Evolutionary conservation across 2,329 filamentous ascomycete species (phyloP).

Genomic region (Magnaporthiopsis incrustans): DNA sequence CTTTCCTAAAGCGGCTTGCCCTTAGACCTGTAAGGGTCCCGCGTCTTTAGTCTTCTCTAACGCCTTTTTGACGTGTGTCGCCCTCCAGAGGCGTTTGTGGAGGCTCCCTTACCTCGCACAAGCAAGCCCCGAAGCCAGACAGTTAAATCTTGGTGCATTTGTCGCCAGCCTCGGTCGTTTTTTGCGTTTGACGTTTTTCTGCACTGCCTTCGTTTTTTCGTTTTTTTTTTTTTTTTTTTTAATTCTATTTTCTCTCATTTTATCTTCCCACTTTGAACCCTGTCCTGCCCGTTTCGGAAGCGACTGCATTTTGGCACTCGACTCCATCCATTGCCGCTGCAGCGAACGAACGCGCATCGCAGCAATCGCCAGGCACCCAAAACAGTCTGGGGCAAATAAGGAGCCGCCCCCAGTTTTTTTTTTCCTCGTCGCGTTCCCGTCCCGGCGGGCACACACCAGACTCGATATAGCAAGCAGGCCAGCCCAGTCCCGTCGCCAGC

Average conservation of each 20-base stretch:
- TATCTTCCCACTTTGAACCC: not conserved
- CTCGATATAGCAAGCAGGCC: slow-evolving; percentile 23
- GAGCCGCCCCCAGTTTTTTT: not conserved
- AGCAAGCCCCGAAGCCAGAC: not conserved
- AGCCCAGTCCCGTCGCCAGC: slow-evolving; percentile 36
- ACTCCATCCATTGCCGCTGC: not conserved
- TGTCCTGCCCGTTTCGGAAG: not conserved
- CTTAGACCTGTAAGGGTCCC: not conserved
- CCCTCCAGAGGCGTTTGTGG: not conserved
- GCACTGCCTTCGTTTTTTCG: not conserved
- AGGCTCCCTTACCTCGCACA: not conserved
- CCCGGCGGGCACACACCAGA: slow-evolving; percentile 4
- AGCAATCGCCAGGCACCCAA: not conserved
- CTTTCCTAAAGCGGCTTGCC: not conserved
- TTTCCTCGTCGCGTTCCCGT: not conserved
- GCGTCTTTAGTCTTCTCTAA: not conserved
- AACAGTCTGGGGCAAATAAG: not conserved
- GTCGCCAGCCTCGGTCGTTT: not conserved
- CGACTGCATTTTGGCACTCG: not conserved
- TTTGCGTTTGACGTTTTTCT: not conserved
- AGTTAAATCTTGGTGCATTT: not conserved
- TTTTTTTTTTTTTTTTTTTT: not conserved
- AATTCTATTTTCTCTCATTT: not conserved
- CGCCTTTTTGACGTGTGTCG: not conserved
- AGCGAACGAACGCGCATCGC: not conserved